A percentile compares a stretch with the other conserved stretches of the same genome.
Conservation (phyloP, 257 asterid genomes). For the Capsicum rhomboideum region DNA sequence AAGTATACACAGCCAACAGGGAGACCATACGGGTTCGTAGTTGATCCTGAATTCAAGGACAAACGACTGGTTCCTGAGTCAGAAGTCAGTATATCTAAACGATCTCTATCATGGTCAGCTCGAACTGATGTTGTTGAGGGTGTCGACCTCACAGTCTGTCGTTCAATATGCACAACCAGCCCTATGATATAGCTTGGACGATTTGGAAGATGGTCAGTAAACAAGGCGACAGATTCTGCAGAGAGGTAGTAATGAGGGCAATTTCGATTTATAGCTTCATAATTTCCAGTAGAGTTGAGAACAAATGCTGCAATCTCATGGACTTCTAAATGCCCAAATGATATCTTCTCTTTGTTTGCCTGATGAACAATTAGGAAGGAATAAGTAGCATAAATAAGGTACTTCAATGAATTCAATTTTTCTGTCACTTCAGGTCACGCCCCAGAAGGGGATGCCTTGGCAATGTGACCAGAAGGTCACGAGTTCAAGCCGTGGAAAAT, state of each 20-base stretch:
- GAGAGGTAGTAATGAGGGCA: slow-evolving; percentile 76
- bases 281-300: slow-evolving; percentile 65
- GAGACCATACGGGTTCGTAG: slow-evolving; percentile 42
- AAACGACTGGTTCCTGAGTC: slow-evolving; percentile 39
- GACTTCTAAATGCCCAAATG: slow-evolving; percentile 70
- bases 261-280: slow-evolving; percentile 80
- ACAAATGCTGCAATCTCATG: slow-evolving; percentile 90
- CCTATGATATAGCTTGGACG: slow-evolving; percentile 74
- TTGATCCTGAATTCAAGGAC: slow-evolving; percentile 30
- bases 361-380: slow-evolving; percentile 12
- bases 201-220: slow-evolving; percentile 61
- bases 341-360: slow-evolving; percentile 94
- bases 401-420: neutral
- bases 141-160: slow-evolving; percentile 43
- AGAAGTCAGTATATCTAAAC: slow-evolving; percentile 26
- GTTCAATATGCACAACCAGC: slow-evolving; percentile 88
- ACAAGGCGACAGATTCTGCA: slow-evolving; percentile 81
- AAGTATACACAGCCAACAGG: slow-evolving; percentile 85
- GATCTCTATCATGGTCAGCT: slow-evolving; percentile 28
- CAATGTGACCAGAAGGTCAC: too few species aligned
- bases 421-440: neutral
- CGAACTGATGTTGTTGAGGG: slow-evolving; percentile 23
- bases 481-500: too few species aligned
- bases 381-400: neutral
- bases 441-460: neutral